Percentiles rank a stretch among this genome's conserved stretches.
Evolutionary conservation across 192 early-diverging fungal species (phyloP).

Genomic region (Tieghemiomyces parasiticus): DNA sequence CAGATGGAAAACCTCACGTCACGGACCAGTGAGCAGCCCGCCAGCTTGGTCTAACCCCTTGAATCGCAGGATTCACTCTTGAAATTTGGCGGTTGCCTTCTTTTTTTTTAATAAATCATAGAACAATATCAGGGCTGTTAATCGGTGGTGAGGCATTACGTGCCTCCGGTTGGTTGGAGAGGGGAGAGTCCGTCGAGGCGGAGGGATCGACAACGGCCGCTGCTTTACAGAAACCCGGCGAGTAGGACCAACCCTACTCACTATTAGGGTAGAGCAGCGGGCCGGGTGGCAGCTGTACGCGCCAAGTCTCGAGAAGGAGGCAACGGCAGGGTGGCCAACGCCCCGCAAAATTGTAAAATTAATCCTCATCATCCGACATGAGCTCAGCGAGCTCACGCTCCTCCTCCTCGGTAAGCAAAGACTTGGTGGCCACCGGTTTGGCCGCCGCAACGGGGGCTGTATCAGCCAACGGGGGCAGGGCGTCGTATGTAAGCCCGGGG

Average conservation of each 20-base stretch:
- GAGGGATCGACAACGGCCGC: background rate
- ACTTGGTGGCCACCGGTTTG: background rate
- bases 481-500: background rate
- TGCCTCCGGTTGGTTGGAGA: too few species aligned
- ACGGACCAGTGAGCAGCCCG: too few species aligned
- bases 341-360: background rate
- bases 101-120: too few species aligned
- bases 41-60: too few species aligned
- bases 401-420: conserved; percentile 7
- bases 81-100: too few species aligned
- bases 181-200: too few species aligned
- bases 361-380: conserved; percentile 5
- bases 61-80: too few species aligned
- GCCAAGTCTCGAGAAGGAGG: background rate
- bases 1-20: too few species aligned
- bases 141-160: too few species aligned
- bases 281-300: background rate
- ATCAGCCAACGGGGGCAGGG: too few species aligned
- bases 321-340: background rate
- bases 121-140: too few species aligned
- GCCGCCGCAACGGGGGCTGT: background rate
- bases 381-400: conserved; percentile 10
- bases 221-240: background rate
- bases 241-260: background rate
- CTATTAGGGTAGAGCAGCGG: background rate